Evolutionary conservation across 169 alveolate species (phyloP).

Genomic region (Haemoproteus tartakovskyi): DNA sequence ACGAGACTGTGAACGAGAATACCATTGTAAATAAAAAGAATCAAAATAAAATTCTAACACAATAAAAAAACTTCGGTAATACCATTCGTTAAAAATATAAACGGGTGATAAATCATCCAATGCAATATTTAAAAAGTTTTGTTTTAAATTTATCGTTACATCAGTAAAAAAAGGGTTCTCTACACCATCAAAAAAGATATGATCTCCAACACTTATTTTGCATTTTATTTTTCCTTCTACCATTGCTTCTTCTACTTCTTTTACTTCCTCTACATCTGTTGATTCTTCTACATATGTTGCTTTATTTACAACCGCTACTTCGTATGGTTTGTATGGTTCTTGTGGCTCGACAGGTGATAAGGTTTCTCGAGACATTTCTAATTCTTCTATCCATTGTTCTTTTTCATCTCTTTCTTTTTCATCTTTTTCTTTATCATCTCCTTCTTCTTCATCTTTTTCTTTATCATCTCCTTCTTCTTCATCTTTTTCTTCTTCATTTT

Average conservation of each 20-base stretch:
- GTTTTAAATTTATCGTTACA: conserved; percentile 51
- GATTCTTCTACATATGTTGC: no score
- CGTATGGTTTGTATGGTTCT: no score
- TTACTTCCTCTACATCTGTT: no score
- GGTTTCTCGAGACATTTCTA: conserved; percentile 5
- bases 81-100: conserved; percentile 49
- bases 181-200: conserved; percentile 10
- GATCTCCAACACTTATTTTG: conserved; percentile 57
- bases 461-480: not conserved
- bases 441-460: not conserved
- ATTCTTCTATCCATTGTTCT: not conserved
- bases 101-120: conserved; percentile 45
- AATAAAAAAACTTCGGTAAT: conserved; percentile 43
- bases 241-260: no score
- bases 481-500: not conserved
- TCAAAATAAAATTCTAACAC: conserved; percentile 48
- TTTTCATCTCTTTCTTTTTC: not conserved
- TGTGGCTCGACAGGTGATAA: no score
- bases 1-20: no score
- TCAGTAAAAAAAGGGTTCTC: conserved; percentile 39
- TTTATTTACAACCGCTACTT: no score
- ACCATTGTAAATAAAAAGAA: conserved; percentile 4
- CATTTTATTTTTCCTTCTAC: no score
- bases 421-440: not conserved
- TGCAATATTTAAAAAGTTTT: conserved; percentile 35